A percentile compares a stretch with the other conserved stretches of the same genome.
phyloP scores from a whole-genome alignment of 2,329 filamentous ascomycete species.

The Ophiocordyceps unilateralis region DNA sequence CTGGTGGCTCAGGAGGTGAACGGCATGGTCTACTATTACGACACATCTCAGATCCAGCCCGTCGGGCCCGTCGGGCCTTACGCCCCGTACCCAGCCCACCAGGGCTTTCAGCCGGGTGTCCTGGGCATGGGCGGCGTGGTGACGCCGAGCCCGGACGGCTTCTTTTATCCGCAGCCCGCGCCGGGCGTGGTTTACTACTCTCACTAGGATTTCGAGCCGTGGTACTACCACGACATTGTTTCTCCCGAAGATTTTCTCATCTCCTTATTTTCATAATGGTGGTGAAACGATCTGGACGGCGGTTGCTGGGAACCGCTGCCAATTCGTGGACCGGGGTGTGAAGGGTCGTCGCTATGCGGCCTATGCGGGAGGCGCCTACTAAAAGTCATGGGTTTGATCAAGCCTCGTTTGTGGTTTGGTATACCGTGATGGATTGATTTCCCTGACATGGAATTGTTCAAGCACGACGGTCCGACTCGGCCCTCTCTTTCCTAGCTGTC shows the following conservation, averaged over 20 bases:
- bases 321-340: neutral
- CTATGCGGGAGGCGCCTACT: neutral
- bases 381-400: neutral
- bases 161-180: slow-evolving; percentile 47
- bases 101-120: slow-evolving; percentile 37
- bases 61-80: slow-evolving; percentile 31
- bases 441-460: neutral
- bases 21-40: slow-evolving; percentile 92
- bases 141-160: slow-evolving; percentile 48
- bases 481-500: neutral
- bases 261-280: slow-evolving; percentile 14
- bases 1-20: slow-evolving; percentile 74
- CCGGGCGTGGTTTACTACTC: slow-evolving; percentile 44
- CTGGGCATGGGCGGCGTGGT: slow-evolving; percentile 69
- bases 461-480: neutral
- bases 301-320: neutral
- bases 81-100: slow-evolving; percentile 28
- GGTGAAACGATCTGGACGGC: neutral
- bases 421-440: neutral
- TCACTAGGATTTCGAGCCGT: slow-evolving; percentile 26
- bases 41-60: slow-evolving; percentile 52
- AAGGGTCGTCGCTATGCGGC: neutral
- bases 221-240: slow-evolving; percentile 6
- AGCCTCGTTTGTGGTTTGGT: neutral
- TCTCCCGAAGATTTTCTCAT: slow-evolving; percentile 8